A percentile compares a stretch with the other conserved stretches of the same genome.
phyloP scores from a whole-genome alignment of 352 stramenopile species.

The Pseudoperonospora humuli region DNA sequence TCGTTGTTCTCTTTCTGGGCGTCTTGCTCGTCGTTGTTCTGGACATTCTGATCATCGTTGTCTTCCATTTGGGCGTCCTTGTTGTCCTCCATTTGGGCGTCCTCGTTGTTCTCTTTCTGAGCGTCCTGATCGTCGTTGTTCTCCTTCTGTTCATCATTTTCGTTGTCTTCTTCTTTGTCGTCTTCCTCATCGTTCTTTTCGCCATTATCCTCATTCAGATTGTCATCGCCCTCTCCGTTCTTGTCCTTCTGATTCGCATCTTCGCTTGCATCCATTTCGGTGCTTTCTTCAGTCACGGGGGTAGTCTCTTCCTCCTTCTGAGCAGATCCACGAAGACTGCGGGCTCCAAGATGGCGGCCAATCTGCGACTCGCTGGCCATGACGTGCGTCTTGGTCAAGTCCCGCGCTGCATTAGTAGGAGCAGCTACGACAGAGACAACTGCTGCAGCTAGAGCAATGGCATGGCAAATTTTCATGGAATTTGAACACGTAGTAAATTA shows the following conservation, averaged over 20 bases:
- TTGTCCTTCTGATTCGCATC: not conserved
- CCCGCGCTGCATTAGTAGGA: constrained; percentile 6
- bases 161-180: too few relatives aligned
- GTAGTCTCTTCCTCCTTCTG: constrained; percentile 1
- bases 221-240: not conserved
- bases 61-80: not conserved
- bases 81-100: constrained; percentile 1
- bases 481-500: not conserved
- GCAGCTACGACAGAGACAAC: constrained; percentile 7
- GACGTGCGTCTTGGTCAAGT: not conserved
- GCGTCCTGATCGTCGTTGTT: not conserved
- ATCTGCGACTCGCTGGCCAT: constrained; percentile 1
- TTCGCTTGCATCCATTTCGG: constrained; percentile 2
- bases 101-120: not conserved
- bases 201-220: not conserved
- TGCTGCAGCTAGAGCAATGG: constrained; percentile 17
- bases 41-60: not conserved
- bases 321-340: constrained; percentile 11
- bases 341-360: constrained; percentile 9
- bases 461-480: constrained; percentile 23
- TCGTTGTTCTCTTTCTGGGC: constrained; percentile 4
- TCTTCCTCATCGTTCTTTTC: not conserved
- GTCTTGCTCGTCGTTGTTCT: not conserved
- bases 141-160: not conserved
- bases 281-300: constrained; percentile 1